Percentiles rank a stretch among this genome's conserved stretches.
Conservation (phyloP, 495 filamentous ascomycete species). For the Penicillium daleae region DNA sequence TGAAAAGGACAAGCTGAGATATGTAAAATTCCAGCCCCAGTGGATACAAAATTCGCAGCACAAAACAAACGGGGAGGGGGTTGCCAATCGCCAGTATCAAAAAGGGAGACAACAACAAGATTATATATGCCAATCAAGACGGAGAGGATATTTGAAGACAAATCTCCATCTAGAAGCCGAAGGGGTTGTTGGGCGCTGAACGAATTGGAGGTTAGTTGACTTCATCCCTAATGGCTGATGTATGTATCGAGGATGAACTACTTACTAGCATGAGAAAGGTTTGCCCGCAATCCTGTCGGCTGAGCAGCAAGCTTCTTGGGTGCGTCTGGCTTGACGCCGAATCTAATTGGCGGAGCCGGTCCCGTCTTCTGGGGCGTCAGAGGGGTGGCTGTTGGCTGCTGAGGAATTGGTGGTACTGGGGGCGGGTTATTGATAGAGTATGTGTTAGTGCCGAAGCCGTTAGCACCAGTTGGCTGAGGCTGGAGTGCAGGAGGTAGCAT, state of each 20-base stretch:
- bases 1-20: constrained; percentile 24
- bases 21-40: constrained; percentile 19
- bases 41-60: neutral
- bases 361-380: constrained; percentile 89
- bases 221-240: neutral
- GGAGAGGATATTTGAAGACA: constrained; percentile 6
- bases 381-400: constrained; percentile 58
- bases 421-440: constrained; percentile 41
- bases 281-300: constrained; percentile 86
- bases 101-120: constrained; percentile 12
- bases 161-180: constrained; percentile 69
- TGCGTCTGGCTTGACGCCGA: constrained; percentile 71
- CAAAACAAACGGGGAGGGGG: constrained; percentile 19
- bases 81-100: constrained; percentile 28
- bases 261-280: constrained; percentile 94
- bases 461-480: constrained; percentile 60
- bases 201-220: constrained; percentile 24
- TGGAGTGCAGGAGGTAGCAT: constrained; percentile 48
- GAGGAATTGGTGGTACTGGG: constrained; percentile 48
- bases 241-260: constrained; percentile 29
- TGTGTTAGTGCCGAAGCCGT: constrained; percentile 55
- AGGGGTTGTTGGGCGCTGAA: constrained; percentile 86
- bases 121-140: constrained; percentile 28
- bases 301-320: constrained; percentile 82
- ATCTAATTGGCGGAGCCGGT: constrained; percentile 86